These are phyloP conservation scores for Schoenoplectus tabernaemontani DNA, from an alignment of 202 grass and related monocot genomes.

Conservation along the genomic window DNA sequence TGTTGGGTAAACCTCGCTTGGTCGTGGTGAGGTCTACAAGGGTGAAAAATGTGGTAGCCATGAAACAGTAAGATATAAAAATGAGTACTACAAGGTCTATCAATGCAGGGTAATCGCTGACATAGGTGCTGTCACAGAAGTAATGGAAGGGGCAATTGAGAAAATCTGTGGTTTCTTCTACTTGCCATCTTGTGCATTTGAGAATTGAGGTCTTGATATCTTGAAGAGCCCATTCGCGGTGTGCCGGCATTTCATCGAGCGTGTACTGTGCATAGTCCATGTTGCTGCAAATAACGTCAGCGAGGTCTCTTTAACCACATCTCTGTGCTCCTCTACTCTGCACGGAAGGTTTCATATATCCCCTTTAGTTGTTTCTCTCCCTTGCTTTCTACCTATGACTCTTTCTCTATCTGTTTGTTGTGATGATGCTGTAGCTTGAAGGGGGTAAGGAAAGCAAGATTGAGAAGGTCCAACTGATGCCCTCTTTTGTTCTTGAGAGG, in stretches of 20 bases:
- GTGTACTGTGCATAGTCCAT: constrained; percentile 20
- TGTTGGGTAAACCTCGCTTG: background rate
- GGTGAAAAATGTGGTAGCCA: constrained; percentile 59
- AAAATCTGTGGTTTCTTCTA: constrained; percentile 89
- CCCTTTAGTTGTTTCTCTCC: background rate
- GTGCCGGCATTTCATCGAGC: constrained; percentile 25
- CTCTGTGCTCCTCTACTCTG: background rate
- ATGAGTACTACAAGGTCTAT: constrained; percentile 46
- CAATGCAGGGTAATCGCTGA: constrained; percentile 43
- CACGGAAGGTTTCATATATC: constrained; percentile 21
- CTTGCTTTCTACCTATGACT: constrained; percentile 39
- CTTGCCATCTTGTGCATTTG: constrained; percentile 97
- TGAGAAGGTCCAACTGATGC: constrained; percentile 65
- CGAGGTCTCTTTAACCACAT: constrained; percentile 6
- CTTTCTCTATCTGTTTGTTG: constrained; percentile 42
- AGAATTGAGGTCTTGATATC: constrained; percentile 65
- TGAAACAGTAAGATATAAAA: constrained; percentile 62
- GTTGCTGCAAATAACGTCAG: background rate
- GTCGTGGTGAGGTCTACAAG: constrained; percentile 38
- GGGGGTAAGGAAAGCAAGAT: constrained; percentile 33
- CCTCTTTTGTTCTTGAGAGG: constrained; percentile 29
- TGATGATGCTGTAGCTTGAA: constrained; percentile 69
- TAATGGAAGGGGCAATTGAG: constrained; percentile 94
- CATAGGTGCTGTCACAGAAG: constrained; percentile 90
- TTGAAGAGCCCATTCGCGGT: constrained; percentile 31